Evolutionary conservation across 768 basidiomycete genomes (phyloP).

Genomic region (Strobilomyces confusus): DNA sequence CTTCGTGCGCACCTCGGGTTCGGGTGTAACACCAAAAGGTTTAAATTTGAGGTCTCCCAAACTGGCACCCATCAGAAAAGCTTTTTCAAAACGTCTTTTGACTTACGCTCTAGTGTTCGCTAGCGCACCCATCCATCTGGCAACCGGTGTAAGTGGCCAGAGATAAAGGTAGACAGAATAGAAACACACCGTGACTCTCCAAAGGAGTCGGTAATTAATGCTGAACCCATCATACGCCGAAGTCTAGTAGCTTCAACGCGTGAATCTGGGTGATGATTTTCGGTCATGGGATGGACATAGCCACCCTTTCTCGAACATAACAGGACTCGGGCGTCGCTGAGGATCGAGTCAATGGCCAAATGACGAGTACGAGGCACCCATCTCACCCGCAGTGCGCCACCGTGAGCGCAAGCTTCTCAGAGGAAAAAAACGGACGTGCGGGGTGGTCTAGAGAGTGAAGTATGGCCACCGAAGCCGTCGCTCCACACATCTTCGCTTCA

Average conservation of each 20-base stretch:
- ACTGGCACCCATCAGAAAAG: conserved; percentile 36
- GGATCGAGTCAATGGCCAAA: conserved; percentile 7
- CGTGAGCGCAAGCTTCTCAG: conserved; percentile 71
- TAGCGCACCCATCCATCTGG: conserved; percentile 91
- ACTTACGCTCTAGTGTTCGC: conserved; percentile 86
- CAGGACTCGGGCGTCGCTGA: conserved; percentile 85
- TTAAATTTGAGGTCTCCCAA: conserved; percentile 89
- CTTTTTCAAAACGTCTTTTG: not conserved
- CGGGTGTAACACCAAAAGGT: conserved; percentile 86
- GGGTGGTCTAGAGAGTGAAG: conserved; percentile 88
- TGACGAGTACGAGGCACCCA: conserved; percentile 15
- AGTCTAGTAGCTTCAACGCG: conserved; percentile 81
- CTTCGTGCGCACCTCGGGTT: conserved; percentile 80
- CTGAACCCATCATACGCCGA: conserved; percentile 85
- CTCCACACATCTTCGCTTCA: conserved; percentile 74
- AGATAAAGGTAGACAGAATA: not conserved
- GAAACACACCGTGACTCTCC: conserved; percentile 75
- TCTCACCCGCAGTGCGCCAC: conserved; percentile 88
- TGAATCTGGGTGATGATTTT: conserved; percentile 93
- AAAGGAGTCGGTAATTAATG: conserved; percentile 89
- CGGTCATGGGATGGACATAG: conserved; percentile 79
- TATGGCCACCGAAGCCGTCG: conserved; percentile 86
- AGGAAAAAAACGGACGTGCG: conserved; percentile 76
- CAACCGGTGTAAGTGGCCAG: not conserved
- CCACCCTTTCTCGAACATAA: conserved; percentile 74